These are phyloP conservation scores for Babesia caballi DNA, from an alignment of 169 alveolate genomes.

Conservation along the genomic window DNA sequence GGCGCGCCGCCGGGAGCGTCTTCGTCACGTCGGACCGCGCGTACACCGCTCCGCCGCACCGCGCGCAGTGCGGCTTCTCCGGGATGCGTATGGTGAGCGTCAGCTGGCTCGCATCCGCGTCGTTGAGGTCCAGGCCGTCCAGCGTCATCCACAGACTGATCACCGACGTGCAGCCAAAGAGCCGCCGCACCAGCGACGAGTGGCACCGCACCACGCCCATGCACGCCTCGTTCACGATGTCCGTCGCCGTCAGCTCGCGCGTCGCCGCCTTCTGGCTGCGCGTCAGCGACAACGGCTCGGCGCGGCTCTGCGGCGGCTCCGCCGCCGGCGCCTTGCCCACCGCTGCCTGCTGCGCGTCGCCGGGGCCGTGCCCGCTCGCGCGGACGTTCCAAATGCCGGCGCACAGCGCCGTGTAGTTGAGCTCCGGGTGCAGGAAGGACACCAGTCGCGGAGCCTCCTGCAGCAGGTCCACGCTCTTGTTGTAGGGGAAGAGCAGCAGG, in stretches of 20 bases:
- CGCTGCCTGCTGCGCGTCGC: not conserved
- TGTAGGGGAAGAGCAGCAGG: conserved; percentile 53
- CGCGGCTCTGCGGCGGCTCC: conserved; percentile 5
- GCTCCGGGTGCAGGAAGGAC: conserved; percentile 60
- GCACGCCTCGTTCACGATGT: conserved; percentile 49
- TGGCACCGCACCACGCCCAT: conserved; percentile 33
- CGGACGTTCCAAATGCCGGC: conserved; percentile 61
- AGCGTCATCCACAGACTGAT: conserved; percentile 57
- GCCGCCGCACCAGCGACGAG: conserved; percentile 34
- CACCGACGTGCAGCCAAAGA: conserved; percentile 45
- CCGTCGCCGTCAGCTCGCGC: conserved; percentile 36
- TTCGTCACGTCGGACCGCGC: conserved; percentile 33
- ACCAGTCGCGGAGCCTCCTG: conserved; percentile 40
- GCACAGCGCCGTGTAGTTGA: conserved; percentile 52
- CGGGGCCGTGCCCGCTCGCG: not conserved
- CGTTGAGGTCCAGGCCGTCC: conserved; percentile 35
- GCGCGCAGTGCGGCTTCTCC: conserved; percentile 15
- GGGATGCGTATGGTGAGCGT: conserved; percentile 15
- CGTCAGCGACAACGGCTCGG: conserved; percentile 41
- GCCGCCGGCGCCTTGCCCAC: not conserved
- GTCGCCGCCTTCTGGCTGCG: conserved; percentile 67
- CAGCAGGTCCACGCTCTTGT: conserved; percentile 29
- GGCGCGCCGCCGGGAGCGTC: not conserved
- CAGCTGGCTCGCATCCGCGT: not conserved
- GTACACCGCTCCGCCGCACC: conserved; percentile 37